Base-by-base conservation (phyloP, 129 eudicot genomes). In the Silybum marianum region DNA sequence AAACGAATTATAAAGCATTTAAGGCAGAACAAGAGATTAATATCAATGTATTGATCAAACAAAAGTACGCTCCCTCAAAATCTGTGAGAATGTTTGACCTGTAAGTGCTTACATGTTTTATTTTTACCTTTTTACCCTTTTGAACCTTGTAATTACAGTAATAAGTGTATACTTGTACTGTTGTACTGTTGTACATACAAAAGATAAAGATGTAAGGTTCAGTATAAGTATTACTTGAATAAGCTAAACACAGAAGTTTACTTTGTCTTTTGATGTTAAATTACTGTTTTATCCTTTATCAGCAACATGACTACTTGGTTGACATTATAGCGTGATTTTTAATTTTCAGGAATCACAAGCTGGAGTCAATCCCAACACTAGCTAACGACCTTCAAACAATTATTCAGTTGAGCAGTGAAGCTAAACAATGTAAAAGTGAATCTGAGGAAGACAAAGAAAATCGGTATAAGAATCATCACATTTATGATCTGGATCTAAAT, bases 401-500 rank as follows among this genome's bases (percentile, higher is more conserved):
- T 36, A 78, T 30, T 72, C 78, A 72, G 60, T 46, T 81, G 69
- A 48, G 81, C 23, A 67, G 78, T 72, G 73, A 74, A 65, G 26
- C 54, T 72, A 77, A 71, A 72, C 78, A 18, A 42, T 79, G 78
- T 58, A 38, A 69, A 58, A 66, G 71, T 30, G 80, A 85, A 76
- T 71, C 78, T 4, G 77, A 87, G 77, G 85, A 80, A 75, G 78
- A 76, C 69, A 71, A 75, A 42, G 84, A 77, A 51, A 44, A 66
- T 6, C 79, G 32, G 66, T 44, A n/a, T 54, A 66, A 74, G 79
- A 75, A 69, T 74, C 72, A 77, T 80, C 85, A 81, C 80, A 78
- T 30, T 78, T 81, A 42, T 81, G 81, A 78, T 60, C 71, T 86
- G 51, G 92, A 89, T 83, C 89, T 88, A 60, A 88, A 88, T 69